Conservation (phyloP, 2,329 filamentous ascomycete genomes). For the Penicillium decumbens region DNA sequence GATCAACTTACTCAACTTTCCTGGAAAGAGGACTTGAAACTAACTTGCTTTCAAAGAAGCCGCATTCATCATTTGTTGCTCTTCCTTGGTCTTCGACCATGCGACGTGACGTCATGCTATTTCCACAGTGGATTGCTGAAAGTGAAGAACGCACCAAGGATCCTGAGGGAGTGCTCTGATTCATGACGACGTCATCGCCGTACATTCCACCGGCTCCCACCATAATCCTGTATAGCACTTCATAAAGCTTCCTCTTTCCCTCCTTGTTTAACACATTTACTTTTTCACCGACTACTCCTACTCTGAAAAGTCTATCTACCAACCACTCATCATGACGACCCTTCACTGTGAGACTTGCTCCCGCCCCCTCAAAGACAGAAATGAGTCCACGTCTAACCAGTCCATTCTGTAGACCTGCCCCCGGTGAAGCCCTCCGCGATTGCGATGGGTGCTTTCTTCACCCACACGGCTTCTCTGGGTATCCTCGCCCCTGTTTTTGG, state of each 20-base stretch:
- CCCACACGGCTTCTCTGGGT: constrained; percentile 83
- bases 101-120: constrained; percentile 14
- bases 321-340: constrained; percentile 51
- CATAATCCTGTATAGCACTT: background rate
- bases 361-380: background rate
- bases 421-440: constrained; percentile 97
- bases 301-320: background rate
- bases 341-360: constrained; percentile 49
- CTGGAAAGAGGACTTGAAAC: background rate
- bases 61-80: background rate
- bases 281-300: background rate
- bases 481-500: constrained; percentile 87
- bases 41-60: background rate
- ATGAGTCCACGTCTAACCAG: background rate
- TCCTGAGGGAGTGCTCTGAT: constrained; percentile 12
- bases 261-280: background rate
- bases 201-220: background rate
- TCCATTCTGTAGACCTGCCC: constrained; percentile 54
- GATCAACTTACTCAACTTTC: background rate
- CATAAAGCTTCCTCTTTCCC: constrained; percentile 3
- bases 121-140: too few relatives aligned
- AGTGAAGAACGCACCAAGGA: too few relatives aligned
- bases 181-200: constrained; percentile 32
- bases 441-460: constrained; percentile 92
- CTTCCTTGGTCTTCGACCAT: background rate